Evolutionary conservation across 2,329 filamentous ascomycete species (phyloP).

Genomic region (Shiraia sp.): DNA sequence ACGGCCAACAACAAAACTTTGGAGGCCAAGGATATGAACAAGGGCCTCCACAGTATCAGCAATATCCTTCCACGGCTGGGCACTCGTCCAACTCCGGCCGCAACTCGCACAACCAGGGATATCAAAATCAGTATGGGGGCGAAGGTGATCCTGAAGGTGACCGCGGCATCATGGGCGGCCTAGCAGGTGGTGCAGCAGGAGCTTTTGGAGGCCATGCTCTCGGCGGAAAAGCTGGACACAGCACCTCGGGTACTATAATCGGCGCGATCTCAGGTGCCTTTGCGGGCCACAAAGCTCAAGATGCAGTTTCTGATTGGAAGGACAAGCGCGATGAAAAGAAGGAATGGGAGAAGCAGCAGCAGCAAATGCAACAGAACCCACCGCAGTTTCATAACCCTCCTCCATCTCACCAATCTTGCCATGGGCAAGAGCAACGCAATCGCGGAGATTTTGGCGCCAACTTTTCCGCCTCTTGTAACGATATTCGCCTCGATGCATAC

Average conservation of each 20-base stretch:
- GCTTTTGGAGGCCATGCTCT: conserved; percentile 32
- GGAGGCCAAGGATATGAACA: conserved; percentile 17
- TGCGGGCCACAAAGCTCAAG: conserved; percentile 28
- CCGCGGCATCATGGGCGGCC: conserved; percentile 30
- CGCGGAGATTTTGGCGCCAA: conserved; percentile 26
- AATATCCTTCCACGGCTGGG: conserved; percentile 21
- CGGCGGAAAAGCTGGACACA: conserved; percentile 29
- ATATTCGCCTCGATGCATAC: conserved; percentile 30
- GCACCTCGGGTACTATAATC: conserved; percentile 24
- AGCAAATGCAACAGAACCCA: conserved; percentile 21
- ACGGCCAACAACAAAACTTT: conserved; percentile 17
- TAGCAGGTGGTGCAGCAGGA: conserved; percentile 31
- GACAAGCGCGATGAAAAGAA: conserved; percentile 34
- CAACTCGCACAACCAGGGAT: conserved; percentile 27
- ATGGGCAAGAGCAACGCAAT: conserved; percentile 9
- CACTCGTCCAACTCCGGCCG: conserved; percentile 27
- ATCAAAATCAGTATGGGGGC: conserved; percentile 26
- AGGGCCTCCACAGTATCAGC: conserved; percentile 27
- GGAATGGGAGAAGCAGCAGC: conserved; percentile 24
- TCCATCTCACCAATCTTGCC: conserved; percentile 3
- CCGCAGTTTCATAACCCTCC: conserved; percentile 8
- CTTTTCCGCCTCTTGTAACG: conserved; percentile 27
- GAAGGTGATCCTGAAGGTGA: conserved; percentile 27
- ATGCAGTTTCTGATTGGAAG: conserved; percentile 26
- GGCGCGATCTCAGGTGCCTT: conserved; percentile 31